Base-by-base conservation (phyloP, 495 filamentous ascomycete species). In the Xylona heveae region DNA sequence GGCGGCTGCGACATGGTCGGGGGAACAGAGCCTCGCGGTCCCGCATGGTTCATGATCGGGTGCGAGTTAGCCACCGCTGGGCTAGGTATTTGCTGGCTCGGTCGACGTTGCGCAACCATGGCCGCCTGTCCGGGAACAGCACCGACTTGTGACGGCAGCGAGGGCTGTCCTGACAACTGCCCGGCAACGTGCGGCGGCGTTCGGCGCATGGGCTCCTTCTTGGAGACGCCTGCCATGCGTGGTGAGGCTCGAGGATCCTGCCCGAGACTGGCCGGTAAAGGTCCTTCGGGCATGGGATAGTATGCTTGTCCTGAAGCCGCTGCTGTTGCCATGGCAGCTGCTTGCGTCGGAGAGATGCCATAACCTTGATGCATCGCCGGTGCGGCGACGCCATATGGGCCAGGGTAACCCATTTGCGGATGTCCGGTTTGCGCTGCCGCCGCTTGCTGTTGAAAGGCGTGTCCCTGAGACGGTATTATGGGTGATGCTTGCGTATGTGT, bases 281-380 rank as follows among this genome's bases (percentile, higher is more conserved):
- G 57, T 24, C 57, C 48, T 34, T 74, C 72, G 20, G 58, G 44
- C 54, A 68, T 64, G 42, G 51, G 36, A 38, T 64, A 65, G 42
- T 63, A 66, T 28, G 45, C 58, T 40, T 61, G 62, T 30, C 63
- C 72, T 14, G 72, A 71, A 5, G 72, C 73, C 5, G 73, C 72
- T 24, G 73, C 72, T 6, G 71, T 76, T 18, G 72, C 72, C 68
- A 76, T 73, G 25, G 72, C 72, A 9, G 72, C 71, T 16, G 70
- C 70, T 42, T 74, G 68, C 0, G 58, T 47, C n/a, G 53, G 47
- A 6, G 64, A 57, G 45, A 73, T 64, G 27, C 56, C 62, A 52
- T 75, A 72, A 17, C 42, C 48, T 9, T 38, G 41, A 39, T 69
- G 68, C 57, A 71, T 66, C 36, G 53, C 54, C 34, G 55, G 59